A percentile compares a stretch with the other conserved stretches of the same genome.
These are phyloP conservation scores for Cordyceps farinosa DNA, from an alignment of 2,329 filamentous ascomycete genomes.

Conservation along the genomic window DNA sequence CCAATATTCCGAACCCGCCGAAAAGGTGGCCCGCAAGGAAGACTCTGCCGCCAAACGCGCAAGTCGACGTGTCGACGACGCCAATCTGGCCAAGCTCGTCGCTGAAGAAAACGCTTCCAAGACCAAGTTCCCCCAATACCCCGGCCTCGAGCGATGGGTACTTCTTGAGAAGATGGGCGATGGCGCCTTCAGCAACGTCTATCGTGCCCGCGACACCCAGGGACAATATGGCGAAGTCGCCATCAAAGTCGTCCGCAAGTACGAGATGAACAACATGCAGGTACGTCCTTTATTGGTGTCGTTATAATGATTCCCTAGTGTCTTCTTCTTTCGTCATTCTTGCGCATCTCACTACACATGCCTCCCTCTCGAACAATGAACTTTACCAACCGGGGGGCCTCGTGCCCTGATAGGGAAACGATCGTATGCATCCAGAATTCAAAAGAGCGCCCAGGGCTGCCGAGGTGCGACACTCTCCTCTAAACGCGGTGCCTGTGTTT, in stretches of 20 bases:
- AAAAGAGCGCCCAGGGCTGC: constrained; percentile 92
- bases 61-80: constrained; percentile 49
- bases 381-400: constrained; percentile 53
- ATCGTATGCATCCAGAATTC: constrained; percentile 93
- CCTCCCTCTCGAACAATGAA: constrained; percentile 23
- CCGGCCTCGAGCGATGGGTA: constrained; percentile 61
- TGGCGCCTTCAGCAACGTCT: constrained; percentile 98
- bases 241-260: constrained; percentile 98
- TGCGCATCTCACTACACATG: constrained; percentile 1
- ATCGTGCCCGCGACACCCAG: constrained; percentile 73
- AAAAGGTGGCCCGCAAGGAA: constrained; percentile 41
- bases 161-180: constrained; percentile 94
- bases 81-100: constrained; percentile 78
- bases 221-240: constrained; percentile 76
- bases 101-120: constrained; percentile 87
- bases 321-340: constrained; percentile 12
- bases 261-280: constrained; percentile 98
- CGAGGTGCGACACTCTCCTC: constrained; percentile 74
- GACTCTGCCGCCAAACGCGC: constrained; percentile 27
- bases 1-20: constrained; percentile 58
- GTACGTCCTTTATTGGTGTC: constrained; percentile 57
- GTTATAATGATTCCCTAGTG: constrained; percentile 23
- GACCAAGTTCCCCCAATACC: constrained; percentile 71
- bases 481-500: constrained; percentile 25
- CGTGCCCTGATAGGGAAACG: constrained; percentile 66